A percentile compares a stretch with the other conserved stretches of the same genome.
These are phyloP conservation scores for Meredithiella fracta DNA, from an alignment of 2,329 filamentous ascomycete genomes.

Conservation along the genomic window DNA sequence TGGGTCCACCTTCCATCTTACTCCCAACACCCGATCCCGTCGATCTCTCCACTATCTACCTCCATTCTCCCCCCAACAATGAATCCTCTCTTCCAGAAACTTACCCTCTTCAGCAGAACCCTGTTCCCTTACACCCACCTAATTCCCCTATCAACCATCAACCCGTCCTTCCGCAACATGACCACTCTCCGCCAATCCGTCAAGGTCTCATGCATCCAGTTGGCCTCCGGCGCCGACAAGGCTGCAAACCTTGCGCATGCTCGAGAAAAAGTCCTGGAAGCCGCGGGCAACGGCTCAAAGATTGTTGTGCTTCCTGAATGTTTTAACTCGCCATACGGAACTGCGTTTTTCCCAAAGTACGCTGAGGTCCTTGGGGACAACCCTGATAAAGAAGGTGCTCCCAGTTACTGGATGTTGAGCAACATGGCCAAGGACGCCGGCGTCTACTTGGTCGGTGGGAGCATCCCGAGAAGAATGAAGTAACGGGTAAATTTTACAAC, in stretches of 20 bases:
- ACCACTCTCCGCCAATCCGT: slow-evolving; percentile 51
- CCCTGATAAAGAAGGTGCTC: slow-evolving; percentile 53
- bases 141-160: background rate
- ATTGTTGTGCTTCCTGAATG: slow-evolving; percentile 92
- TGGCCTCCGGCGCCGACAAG: slow-evolving; percentile 72
- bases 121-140: background rate
- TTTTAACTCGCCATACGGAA: slow-evolving; percentile 97
- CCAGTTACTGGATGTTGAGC: slow-evolving; percentile 72
- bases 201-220: slow-evolving; percentile 67
- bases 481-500: slow-evolving; percentile 62
- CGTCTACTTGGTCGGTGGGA: slow-evolving; percentile 75
- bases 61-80: background rate
- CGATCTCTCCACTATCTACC: background rate
- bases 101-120: slow-evolving; percentile 3
- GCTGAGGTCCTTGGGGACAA: slow-evolving; percentile 66
- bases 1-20: too few species aligned
- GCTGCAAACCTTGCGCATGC: slow-evolving; percentile 66
- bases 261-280: slow-evolving; percentile 65
- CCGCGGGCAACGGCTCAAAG: slow-evolving; percentile 57
- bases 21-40: background rate
- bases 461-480: slow-evolving; percentile 60
- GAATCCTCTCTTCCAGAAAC: slow-evolving; percentile 1
- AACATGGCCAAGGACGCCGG: slow-evolving; percentile 62
- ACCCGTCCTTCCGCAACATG: slow-evolving; percentile 22
- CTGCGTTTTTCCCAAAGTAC: slow-evolving; percentile 75